Evolutionary conservation across 148 eudicot species (phyloP), one percentile per base, ranked within the genome.

Genomic region (Polygonum aviculare): DNA sequence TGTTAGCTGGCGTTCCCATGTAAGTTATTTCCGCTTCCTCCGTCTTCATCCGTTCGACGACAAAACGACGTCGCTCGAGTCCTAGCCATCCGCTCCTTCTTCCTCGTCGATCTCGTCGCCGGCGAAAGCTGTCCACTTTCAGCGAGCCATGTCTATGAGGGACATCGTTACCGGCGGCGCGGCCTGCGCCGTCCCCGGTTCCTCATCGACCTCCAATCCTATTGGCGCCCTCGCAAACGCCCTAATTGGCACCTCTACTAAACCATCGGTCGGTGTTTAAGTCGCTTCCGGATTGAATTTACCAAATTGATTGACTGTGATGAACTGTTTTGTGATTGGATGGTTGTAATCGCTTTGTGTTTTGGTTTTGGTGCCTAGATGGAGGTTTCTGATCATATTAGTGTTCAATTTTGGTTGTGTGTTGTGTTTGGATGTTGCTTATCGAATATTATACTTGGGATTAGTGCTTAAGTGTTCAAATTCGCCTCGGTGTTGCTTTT

Each of bases 181-280:
- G 9, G 79, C 93, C 7, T 91, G 97, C 22, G 81, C 85, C n/a
- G 90, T 78, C 41, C 88, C 87, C 0, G 96, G 89, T 44, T 82
- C 96, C 0, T 89, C 98, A 47, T 89, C 94, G 50, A 80, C 89
- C 7, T 85, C 93, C 2, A 94, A 92, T 80, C 97, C 98, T 21
- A 78, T 94, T 51, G 91, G 90, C 12, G 86, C 92, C 73, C 81
- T 94, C 19, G 96, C 98, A 57, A 87, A 90, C 80, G 81, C 82
- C 12, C 88, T 94, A 44, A 75, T 92, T 50, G 97, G 98, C 22
- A 87, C 96, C 12, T 92, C 98, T 26, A 85, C 97, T 22, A 88
- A 94, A 83, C 84, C 92, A 7, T 87, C 86, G 97, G 98, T 94
- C 72, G 19, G 72, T 67, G 9, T 26, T 26, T 26, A 26, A 26